Evolutionary conservation across 2,329 filamentous ascomycete genomes (phyloP), one percentile per base, ranked within the genome.

Genomic region (Dactylonectria macrodidyma): DNA sequence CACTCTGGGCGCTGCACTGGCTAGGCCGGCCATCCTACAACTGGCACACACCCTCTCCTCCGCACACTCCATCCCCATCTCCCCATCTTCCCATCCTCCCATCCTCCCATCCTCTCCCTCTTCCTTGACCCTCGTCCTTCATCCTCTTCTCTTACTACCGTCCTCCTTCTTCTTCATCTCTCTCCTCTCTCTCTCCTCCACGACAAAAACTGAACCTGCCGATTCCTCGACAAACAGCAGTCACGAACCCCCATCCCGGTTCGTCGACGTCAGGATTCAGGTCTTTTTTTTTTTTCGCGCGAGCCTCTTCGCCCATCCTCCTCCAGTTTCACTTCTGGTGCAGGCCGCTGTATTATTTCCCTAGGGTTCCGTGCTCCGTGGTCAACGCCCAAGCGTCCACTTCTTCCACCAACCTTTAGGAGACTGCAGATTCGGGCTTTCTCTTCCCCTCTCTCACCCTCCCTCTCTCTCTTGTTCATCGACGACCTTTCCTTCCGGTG

Each of bases 161-260:
- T 69, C 67, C 67, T 65, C 67, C 56, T 75, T 64, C 71, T 65
- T 71, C 71, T 68, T 59, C 66, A 61, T 63, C 70, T 65, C 59
- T 67, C 60, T 55, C 56, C 54, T 69, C 64, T 61, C 66, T 55
- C 58, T 69, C 67, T 68, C 64, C 71, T 73, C 74, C 75, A 77
- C 78, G 77, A 78, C 68, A 73, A 73, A 75, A 73, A 70, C 78
- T 77, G 80, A 82, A 81, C 80, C 80, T 79, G 75, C 76, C 79
- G 69, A 81, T 70, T 69, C 70, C 67, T 71, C 73, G 78, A 80
- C 78, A 81, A 80, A 48, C 58, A 62, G 56, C 61, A 75, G 76
- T 81, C 79, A 74, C 78, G 78, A 76, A 76, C 75, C 57, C 73
- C 71, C 69, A 62, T 62, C 67, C 69, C 68, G 59, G 71, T 78